Conservation (phyloP, 208 protist genomes). For the Porcisia hertigi region DNA sequence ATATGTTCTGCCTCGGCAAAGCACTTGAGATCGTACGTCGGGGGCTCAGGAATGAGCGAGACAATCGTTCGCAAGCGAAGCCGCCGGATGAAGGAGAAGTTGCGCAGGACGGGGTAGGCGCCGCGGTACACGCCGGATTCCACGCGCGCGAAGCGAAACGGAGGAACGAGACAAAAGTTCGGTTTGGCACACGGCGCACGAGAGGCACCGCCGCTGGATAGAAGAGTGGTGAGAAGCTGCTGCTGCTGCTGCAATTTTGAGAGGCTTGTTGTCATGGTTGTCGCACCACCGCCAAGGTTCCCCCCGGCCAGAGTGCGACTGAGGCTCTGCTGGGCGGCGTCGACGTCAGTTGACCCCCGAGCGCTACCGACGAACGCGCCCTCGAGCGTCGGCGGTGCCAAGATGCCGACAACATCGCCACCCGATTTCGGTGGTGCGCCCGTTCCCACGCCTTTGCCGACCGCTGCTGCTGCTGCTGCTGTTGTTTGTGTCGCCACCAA, state of each 20-base stretch:
- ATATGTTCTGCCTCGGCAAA: slow-evolving; percentile 68
- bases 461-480: background rate
- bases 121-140: slow-evolving; percentile 82
- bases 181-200: slow-evolving; percentile 17
- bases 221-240: background rate
- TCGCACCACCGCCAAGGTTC: background rate
- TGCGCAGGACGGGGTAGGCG: slow-evolving; percentile 84
- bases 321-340: background rate
- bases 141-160: slow-evolving; percentile 73
- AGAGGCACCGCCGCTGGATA: background rate
- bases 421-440: background rate
- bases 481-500: background rate
- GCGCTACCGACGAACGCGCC: background rate
- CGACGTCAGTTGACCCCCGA: background rate
- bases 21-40: slow-evolving; percentile 74
- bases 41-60: slow-evolving; percentile 76
- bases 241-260: background rate
- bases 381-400: background rate
- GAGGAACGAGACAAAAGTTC: slow-evolving; percentile 66
- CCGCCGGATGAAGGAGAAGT: slow-evolving; percentile 69
- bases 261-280: background rate
- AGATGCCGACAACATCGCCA: background rate
- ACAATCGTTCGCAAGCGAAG: slow-evolving; percentile 72
- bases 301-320: background rate
- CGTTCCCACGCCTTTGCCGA: background rate